Percentiles rank a stretch among this genome's conserved stretches.
Evolutionary conservation across 2,329 filamentous ascomycete species (phyloP).

Genomic region (Penicillium sp.): DNA sequence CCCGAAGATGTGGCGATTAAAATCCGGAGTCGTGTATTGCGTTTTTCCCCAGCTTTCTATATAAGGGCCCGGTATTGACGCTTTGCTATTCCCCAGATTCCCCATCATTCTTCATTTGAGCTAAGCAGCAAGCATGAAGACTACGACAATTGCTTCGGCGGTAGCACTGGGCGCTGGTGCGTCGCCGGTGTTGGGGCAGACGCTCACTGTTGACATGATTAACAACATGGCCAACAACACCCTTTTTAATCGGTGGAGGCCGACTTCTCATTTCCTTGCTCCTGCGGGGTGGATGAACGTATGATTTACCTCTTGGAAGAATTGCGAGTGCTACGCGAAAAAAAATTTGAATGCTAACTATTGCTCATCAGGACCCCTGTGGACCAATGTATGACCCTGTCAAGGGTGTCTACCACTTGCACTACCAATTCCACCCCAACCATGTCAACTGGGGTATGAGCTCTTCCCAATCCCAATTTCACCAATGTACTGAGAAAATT

Average conservation of each 20-base stretch:
- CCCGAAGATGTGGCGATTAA: conserved; percentile 23
- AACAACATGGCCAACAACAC: conserved; percentile 20
- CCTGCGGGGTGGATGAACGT: conserved; percentile 23
- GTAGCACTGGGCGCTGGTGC: conserved; percentile 5
- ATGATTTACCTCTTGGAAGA: neutral
- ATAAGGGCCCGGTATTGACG: neutral
- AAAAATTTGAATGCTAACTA: conserved; percentile 1
- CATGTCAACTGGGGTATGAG: conserved; percentile 18
- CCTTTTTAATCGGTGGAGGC: conserved; percentile 19
- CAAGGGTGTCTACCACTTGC: conserved; percentile 14
- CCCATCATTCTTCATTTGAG: neutral
- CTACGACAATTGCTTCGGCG: neutral
- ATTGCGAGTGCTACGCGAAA: neutral
- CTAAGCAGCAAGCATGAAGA: conserved; percentile 10
- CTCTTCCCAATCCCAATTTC: neutral
- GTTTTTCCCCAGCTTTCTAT: neutral
- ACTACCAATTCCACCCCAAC: conserved; percentile 21
- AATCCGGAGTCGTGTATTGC: neutral
- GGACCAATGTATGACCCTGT: conserved; percentile 18
- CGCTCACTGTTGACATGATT: conserved; percentile 14
- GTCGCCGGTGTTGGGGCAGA: conserved; percentile 8
- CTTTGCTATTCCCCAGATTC: neutral
- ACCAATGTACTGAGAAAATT: neutral
- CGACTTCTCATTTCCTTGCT: conserved; percentile 20
- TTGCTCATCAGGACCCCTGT: conserved; percentile 13